Conservation (phyloP, 257 asterid genomes). For the Przewalskia tangutica region DNA sequence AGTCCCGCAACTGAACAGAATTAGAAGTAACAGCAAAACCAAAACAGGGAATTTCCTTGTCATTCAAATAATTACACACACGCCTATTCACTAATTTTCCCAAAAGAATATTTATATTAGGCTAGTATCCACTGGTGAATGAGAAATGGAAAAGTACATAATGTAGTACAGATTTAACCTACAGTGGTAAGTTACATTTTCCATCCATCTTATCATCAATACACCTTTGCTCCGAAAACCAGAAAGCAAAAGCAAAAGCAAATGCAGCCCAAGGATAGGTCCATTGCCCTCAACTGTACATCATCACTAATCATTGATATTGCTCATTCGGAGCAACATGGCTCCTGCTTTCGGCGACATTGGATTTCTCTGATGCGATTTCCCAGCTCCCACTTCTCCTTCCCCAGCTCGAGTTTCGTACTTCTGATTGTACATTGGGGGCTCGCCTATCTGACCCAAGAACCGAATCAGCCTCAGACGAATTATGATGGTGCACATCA, state of each 20-base stretch:
- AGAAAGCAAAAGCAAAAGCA: constrained; percentile 19
- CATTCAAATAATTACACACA: constrained; percentile 1
- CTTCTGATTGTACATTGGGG: constrained; percentile 39
- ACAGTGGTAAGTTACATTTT: constrained; percentile 7
- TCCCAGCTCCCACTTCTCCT: constrained; percentile 58
- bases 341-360: constrained; percentile 16
- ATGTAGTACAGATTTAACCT: constrained; percentile 5
- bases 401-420: constrained; percentile 51
- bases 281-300: constrained; percentile 17
- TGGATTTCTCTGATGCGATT: constrained; percentile 35
- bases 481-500: constrained; percentile 60
- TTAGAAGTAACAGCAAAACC: neutral
- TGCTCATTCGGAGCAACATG: constrained; percentile 30
- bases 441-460: constrained; percentile 61
- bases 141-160: neutral
- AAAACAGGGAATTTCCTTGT: neutral
- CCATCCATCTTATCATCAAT: constrained; percentile 5
- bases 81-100: constrained; percentile 1
- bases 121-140: neutral
- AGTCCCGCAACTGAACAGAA: neutral
- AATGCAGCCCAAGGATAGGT: constrained; percentile 5
- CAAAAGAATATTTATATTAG: constrained; percentile 5
- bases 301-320: constrained; percentile 27
- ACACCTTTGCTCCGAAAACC: constrained; percentile 4
- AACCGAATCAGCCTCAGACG: constrained; percentile 61